Evolutionary conservation across 768 basidiomycete species (phyloP).

Genomic region (Lactifluus pinguis): DNA sequence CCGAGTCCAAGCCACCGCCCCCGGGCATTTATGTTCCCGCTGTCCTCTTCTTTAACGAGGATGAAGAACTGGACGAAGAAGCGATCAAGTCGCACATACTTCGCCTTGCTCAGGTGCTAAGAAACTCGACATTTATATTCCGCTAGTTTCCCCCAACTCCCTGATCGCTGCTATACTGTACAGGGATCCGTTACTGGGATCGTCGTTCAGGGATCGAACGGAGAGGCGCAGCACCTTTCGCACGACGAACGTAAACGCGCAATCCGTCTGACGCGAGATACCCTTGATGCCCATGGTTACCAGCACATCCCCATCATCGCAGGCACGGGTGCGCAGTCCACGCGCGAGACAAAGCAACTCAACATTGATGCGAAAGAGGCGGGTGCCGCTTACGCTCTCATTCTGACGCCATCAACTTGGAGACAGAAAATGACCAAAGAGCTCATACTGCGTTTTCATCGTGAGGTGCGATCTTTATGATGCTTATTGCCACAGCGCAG

Average conservation of each 20-base stretch:
- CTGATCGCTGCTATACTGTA: not conserved
- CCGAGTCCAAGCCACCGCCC: conserved; percentile 37
- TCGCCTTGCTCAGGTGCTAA: conserved; percentile 56
- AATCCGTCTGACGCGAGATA: conserved; percentile 57
- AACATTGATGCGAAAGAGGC: conserved; percentile 68
- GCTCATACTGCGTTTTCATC: conserved; percentile 57
- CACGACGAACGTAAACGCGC: conserved; percentile 59
- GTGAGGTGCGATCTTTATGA: conserved; percentile 35
- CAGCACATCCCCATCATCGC: conserved; percentile 61
- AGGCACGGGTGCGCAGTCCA: conserved; percentile 77
- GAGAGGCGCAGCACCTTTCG: conserved; percentile 69
- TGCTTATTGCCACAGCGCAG: not conserved
- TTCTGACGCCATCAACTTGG: conserved; percentile 69
- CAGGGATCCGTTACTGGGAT: conserved; percentile 69
- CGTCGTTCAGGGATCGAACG: conserved; percentile 65
- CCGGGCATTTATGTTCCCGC: conserved; percentile 72
- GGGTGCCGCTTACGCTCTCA: conserved; percentile 73
- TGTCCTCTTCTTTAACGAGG: conserved; percentile 59
- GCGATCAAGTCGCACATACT: conserved; percentile 64
- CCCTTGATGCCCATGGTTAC: conserved; percentile 66
- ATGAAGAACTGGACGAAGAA: conserved; percentile 61
- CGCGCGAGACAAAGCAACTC: conserved; percentile 63
- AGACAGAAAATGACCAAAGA: conserved; percentile 52
- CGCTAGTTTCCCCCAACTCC: conserved; percentile 7
- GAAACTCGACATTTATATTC: not conserved